Evolutionary conservation across 2,329 filamentous ascomycete genomes (phyloP).

Genomic region (Scytalidium sp.): DNA sequence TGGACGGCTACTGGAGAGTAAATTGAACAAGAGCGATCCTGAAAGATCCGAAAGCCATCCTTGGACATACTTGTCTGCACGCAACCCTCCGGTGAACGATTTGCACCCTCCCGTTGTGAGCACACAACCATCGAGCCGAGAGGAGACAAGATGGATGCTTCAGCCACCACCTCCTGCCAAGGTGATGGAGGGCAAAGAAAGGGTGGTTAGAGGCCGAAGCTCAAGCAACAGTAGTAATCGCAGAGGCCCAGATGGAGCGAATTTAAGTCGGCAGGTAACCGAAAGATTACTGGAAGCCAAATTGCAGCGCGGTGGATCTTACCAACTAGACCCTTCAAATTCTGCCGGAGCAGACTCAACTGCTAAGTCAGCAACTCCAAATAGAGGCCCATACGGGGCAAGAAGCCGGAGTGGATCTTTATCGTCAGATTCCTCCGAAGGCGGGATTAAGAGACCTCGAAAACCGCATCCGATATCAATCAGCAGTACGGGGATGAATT

Average conservation of each 20-base stretch:
- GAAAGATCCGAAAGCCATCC: conserved; percentile 32
- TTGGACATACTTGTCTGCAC: conserved; percentile 27
- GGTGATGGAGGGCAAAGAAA: conserved; percentile 85
- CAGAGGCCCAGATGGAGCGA: conserved; percentile 25
- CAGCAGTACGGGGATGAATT: conserved; percentile 10
- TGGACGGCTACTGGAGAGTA: conserved; percentile 51
- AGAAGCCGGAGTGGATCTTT: conserved; percentile 17
- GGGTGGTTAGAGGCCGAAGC: conserved; percentile 57
- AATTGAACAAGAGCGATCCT: conserved; percentile 31
- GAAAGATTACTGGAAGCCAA: conserved; percentile 26
- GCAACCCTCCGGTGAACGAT: conserved; percentile 77
- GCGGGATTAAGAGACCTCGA: conserved; percentile 13
- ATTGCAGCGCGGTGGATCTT: conserved; percentile 22
- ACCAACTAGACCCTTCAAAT: conserved; percentile 13
- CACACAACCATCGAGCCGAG: conserved; percentile 65
- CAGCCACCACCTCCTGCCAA: conserved; percentile 87
- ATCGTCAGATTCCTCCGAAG: conserved; percentile 16
- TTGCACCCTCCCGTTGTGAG: conserved; percentile 82
- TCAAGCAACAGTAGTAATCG: conserved; percentile 38
- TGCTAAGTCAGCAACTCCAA: conserved; percentile 11
- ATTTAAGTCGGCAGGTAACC: conserved; percentile 24
- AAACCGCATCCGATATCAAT: conserved; percentile 22
- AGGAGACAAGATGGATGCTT: conserved; percentile 85
- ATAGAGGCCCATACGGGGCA: conserved; percentile 11
- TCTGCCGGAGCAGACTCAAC: conserved; percentile 9